Percentiles rank a stretch among this genome's conserved stretches.
Conservation (phyloP, 345 rosid species). For the Salix arbutifolia region DNA sequence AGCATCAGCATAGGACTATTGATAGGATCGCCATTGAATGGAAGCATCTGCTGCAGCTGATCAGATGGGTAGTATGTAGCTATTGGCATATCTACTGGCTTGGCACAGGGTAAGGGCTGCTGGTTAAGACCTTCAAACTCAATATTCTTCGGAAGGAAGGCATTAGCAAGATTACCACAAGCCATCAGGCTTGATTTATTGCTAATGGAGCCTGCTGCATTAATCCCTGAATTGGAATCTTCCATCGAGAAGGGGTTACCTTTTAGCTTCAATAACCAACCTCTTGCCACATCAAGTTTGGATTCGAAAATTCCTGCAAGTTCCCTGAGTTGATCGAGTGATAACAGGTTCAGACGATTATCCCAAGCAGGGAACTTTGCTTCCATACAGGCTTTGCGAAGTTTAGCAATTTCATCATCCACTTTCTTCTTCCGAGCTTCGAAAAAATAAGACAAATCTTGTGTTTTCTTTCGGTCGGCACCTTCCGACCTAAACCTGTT, state of each 20-base stretch:
- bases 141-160: background rate
- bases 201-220: background rate
- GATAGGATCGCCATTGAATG: background rate
- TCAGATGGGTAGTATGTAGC: background rate
- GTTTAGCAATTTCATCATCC: constrained; percentile 15
- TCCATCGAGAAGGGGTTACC: background rate
- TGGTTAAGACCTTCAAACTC: background rate
- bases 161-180: background rate
- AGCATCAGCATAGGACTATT: constrained; percentile 3
- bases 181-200: background rate
- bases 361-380: constrained; percentile 23
- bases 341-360: constrained; percentile 6
- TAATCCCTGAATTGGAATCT: background rate
- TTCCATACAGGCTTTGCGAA: constrained; percentile 5
- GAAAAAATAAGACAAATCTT: constrained; percentile 20
- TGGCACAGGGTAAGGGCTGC: background rate
- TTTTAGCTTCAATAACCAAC: constrained; percentile 2
- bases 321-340: constrained; percentile 6
- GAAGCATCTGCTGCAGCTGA: constrained; percentile 6
- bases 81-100: background rate
- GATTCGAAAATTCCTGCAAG: background rate
- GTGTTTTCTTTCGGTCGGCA: constrained; percentile 11
- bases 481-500: constrained; percentile 5
- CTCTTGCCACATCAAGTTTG: constrained; percentile 13
- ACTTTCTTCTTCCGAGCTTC: constrained; percentile 18